phyloP scores from a whole-genome alignment of 768 basidiomycete species.

The Hypsizygus marmoreus region DNA sequence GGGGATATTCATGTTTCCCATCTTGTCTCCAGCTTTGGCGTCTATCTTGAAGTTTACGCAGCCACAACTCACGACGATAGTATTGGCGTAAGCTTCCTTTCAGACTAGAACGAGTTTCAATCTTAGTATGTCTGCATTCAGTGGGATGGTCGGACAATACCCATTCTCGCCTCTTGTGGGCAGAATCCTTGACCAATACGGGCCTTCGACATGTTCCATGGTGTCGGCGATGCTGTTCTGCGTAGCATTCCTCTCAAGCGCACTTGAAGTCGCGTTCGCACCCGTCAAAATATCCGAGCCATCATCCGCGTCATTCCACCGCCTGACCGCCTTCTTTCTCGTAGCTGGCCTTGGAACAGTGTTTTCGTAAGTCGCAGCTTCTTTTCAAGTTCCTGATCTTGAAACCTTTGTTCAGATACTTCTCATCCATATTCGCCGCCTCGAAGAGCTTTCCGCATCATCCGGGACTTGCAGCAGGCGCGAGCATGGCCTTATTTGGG shows the following conservation, averaged over 20 bases:
- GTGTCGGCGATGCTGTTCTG: conserved; percentile 60
- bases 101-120: background rate
- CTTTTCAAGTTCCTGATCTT: background rate
- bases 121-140: conserved; percentile 26
- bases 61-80: conserved; percentile 77
- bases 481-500: conserved; percentile 75
- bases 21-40: conserved; percentile 66
- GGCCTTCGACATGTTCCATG: conserved; percentile 69
- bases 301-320: conserved; percentile 47
- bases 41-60: conserved; percentile 65
- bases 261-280: conserved; percentile 53
- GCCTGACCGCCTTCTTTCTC: conserved; percentile 59
- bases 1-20: conserved; percentile 79
- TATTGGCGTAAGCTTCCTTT: conserved; percentile 55
- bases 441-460: conserved; percentile 68
- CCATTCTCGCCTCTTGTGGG: conserved; percentile 73
- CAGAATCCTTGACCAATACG: conserved; percentile 64
- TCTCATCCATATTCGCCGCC: conserved; percentile 75
- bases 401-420: conserved; percentile 43
- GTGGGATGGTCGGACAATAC: conserved; percentile 85
- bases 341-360: conserved; percentile 69
- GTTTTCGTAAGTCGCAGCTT: conserved; percentile 57
- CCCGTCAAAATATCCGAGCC: conserved; percentile 38
- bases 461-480: conserved; percentile 66
- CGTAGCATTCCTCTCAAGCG: conserved; percentile 62